Base-by-base conservation (phyloP, 2,329 filamentous ascomycete genomes). In the Neobulgaria alba region DNA sequence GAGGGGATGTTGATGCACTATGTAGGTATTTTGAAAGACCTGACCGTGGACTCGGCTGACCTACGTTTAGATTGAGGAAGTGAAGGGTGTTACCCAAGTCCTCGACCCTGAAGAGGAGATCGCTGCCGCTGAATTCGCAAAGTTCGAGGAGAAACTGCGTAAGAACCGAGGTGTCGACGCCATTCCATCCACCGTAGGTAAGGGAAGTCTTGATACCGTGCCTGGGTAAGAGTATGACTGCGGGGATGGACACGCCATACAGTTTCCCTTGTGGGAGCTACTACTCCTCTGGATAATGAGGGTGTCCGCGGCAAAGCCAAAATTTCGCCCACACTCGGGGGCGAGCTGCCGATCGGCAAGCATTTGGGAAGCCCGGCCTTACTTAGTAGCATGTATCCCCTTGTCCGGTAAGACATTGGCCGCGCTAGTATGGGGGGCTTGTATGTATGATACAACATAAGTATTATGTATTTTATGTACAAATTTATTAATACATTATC, bases 1-100 rank as follows among this genome's bases (percentile, higher is more conserved):
- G 92, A 98, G 72, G 86, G 85, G 51, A 96, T 98, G 92, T 64
- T 96, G 61, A 95, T 95, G 86, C 86, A 90, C 63, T 92, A 92
- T 63, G 84, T 88, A 63, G 75, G 82, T 77, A 14, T 23, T 33
- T 7, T 12, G 7, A 26, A 7, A 12, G 7, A 7, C 23, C 7
- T 26, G 23, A 12, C 7, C 7, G 23, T 35, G 21, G 35, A 18
- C 54, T 58, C 37, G 59, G 43, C 43, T 55, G 47, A 55, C 35
- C 30, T 23, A 29, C 35, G 29, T 31, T 52, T 64, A 95, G 77
- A 95, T 96, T 50, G 89, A 95, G 62, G 92, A 96, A 63, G 92
- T 96, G 29, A 82, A 94, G 63, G 86, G 84, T 3, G 90, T 98
- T 31, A 77, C 86, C 49, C 90, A 96, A 63, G 82, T 95, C 2